Base-by-base conservation (phyloP, 2,329 filamentous ascomycete species). In the Venturia aucupariae region DNA sequence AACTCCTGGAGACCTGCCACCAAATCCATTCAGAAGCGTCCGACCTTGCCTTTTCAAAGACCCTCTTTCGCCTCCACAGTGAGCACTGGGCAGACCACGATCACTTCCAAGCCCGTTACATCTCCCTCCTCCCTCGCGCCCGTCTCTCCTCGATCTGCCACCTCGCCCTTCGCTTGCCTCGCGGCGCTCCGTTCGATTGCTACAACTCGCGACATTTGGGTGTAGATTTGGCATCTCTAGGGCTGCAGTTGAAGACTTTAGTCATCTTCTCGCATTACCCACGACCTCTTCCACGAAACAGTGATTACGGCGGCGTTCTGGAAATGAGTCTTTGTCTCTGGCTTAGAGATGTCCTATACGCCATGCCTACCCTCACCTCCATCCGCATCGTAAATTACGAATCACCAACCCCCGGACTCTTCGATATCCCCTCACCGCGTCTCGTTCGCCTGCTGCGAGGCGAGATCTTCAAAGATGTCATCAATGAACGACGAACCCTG, bases 1-100 rank as follows among this genome's bases (percentile, higher is more conserved):
- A 44, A 35, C 63, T 67, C 42, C 65, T 67, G n/a, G 27, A 62
- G 10, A 66, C 65, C 51, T 66, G 65, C 46, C 66, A 51, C 13
- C 66, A 67, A 39, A 59, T 66, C 54, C 54, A 64, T 11, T 22
- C 57, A 10, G 66, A 67, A 39, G 64, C 64, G 11, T 24, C 38
- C 22, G 48, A 66, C 32, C 62, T 66, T 22, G 64, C 64, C 15
- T 67, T 64, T 39, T 54, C 64, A n/a, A 62, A 61, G 46, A 62
- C 66, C 24, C 61, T 63, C 17, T 66, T 67, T 51, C 46, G 46
- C 24, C 62, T 64, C 17, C 59, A 60, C 6, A 39, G 24, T 19
- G 62, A 63, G 48, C 62, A 63, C 27, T 63, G 62, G 62, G 41
- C 62, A 32, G 51, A 63, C 35, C 46, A 38, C n/a, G 11, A 63